A percentile compares a stretch with the other conserved stretches of the same genome.
These are phyloP conservation scores for Wickerhamiella occidentalis DNA, from an alignment of 805 yeast species.

Conservation along the genomic window DNA sequence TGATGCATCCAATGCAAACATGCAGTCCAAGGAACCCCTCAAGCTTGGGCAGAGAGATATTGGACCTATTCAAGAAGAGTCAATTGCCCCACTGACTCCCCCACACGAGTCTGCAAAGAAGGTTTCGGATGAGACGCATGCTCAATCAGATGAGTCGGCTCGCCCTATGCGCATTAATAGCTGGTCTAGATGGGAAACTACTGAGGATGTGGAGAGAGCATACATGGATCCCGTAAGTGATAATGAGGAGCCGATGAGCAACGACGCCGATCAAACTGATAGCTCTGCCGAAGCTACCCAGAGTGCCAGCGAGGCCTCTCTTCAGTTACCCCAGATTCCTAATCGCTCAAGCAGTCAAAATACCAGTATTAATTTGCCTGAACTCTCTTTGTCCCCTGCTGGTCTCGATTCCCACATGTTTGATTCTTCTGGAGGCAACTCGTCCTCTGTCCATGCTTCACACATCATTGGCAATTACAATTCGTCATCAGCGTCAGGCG, in stretches of 20 bases:
- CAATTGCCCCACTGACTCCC: not conserved
- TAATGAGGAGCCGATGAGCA: not conserved
- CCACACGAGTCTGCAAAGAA: not conserved
- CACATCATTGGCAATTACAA: not conserved
- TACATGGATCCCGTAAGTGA: not conserved
- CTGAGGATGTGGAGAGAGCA: slow-evolving; percentile 5
- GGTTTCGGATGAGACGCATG: too few relatives aligned
- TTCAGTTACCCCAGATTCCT: not conserved
- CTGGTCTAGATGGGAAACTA: slow-evolving; percentile 1
- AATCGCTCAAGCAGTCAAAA: not conserved
- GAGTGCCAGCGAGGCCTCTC: not conserved
- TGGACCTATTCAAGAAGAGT: too few relatives aligned
- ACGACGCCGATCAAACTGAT: not conserved
- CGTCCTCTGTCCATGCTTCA: not conserved
- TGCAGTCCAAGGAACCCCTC: not conserved
- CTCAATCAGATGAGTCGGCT: not conserved
- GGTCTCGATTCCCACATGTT: not conserved
- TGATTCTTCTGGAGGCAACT: not conserved
- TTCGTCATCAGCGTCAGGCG: not conserved
- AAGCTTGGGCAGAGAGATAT: not conserved
- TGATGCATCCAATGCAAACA: not conserved
- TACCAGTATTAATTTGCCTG: not conserved
- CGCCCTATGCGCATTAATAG: not conserved
- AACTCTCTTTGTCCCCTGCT: slow-evolving; percentile 1
- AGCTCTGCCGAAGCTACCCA: not conserved